A percentile compares a stretch with the other conserved stretches of the same genome.
Evolutionary conservation across 2,329 filamentous ascomycete species (phyloP).

Genomic region (Talaromyces sp.): DNA sequence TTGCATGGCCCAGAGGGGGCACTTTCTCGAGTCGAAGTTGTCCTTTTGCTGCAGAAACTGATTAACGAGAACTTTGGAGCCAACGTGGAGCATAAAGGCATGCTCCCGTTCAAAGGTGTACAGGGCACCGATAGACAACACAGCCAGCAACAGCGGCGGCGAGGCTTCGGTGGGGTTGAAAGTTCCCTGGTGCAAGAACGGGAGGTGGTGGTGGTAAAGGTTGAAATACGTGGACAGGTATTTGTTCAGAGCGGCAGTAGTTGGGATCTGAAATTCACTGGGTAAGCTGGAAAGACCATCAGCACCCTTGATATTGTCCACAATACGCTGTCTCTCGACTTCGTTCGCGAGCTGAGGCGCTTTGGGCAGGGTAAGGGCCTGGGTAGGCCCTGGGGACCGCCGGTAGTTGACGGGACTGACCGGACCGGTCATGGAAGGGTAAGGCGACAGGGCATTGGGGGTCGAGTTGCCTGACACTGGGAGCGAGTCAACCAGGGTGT

Average conservation of each 20-base stretch:
- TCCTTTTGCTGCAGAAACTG: constrained; percentile 97
- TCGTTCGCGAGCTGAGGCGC: constrained; percentile 78
- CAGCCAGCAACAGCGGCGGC: constrained; percentile 76
- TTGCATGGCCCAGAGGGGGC: constrained; percentile 97
- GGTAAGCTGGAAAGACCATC: constrained; percentile 78
- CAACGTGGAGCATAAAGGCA: constrained; percentile 94
- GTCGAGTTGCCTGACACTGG: constrained; percentile 64
- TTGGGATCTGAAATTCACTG: constrained; percentile 84
- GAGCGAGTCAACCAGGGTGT: constrained; percentile 67
- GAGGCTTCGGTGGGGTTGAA: constrained; percentile 77
- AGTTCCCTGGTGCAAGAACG: constrained; percentile 88
- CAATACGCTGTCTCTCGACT: constrained; percentile 75
- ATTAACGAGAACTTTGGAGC: constrained; percentile 93
- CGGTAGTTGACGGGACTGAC: constrained; percentile 64
- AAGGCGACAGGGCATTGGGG: constrained; percentile 68
- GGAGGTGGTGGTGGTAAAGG: constrained; percentile 92
- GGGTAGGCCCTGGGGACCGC: constrained; percentile 62
- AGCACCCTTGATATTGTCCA: constrained; percentile 76
- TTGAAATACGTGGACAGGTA: constrained; percentile 96
- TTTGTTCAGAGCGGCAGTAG: constrained; percentile 73
- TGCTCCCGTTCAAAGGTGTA: constrained; percentile 97
- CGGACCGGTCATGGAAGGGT: constrained; percentile 60
- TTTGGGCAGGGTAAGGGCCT: constrained; percentile 58
- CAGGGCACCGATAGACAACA: constrained; percentile 89
- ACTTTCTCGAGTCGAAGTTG: constrained; percentile 96